These are phyloP conservation scores for Nemania sp. DNA, from an alignment of 2,329 filamentous ascomycete genomes.

Conservation along the genomic window DNA sequence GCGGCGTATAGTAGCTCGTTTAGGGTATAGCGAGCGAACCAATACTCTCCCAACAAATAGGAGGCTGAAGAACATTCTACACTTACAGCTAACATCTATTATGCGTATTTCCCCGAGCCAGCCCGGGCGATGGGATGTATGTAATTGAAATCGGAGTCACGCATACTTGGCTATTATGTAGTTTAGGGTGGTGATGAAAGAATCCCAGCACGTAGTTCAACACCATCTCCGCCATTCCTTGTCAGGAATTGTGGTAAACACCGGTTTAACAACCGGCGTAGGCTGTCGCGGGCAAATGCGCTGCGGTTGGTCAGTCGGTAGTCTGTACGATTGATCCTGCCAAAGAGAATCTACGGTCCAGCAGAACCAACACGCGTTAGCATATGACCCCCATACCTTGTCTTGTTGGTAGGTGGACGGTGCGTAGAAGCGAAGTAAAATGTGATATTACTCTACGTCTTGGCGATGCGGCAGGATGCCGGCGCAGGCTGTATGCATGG, in stretches of 20 bases:
- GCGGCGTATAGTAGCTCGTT: background rate
- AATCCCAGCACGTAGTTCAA: background rate
- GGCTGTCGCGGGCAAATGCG: background rate
- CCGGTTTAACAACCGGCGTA: background rate
- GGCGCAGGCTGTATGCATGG: constrained; percentile 14
- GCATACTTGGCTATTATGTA: constrained; percentile 5
- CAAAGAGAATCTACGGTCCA: constrained; percentile 24
- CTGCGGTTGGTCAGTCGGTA: constrained; percentile 21
- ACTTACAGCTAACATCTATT: constrained; percentile 3
- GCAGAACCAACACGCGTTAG: constrained; percentile 1
- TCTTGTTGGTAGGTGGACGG: background rate
- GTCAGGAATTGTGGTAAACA: background rate
- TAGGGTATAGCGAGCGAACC: constrained; percentile 6
- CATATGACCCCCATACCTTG: constrained; percentile 14
- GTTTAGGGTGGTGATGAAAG: background rate
- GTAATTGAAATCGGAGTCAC: background rate
- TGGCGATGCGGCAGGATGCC: constrained; percentile 10
- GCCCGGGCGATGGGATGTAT: background rate
- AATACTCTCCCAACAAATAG: background rate
- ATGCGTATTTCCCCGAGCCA: constrained; percentile 2
- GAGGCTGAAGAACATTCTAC: background rate
- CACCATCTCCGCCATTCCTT: background rate
- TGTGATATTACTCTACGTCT: constrained; percentile 14
- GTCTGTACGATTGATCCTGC: constrained; percentile 31
- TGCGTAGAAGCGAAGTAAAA: constrained; percentile 19